Percentiles rank a stretch among this genome's conserved stretches.
Evolutionary conservation across 306 rosid genomes (phyloP).

Genomic region (Pyrus pyrifolia): DNA sequence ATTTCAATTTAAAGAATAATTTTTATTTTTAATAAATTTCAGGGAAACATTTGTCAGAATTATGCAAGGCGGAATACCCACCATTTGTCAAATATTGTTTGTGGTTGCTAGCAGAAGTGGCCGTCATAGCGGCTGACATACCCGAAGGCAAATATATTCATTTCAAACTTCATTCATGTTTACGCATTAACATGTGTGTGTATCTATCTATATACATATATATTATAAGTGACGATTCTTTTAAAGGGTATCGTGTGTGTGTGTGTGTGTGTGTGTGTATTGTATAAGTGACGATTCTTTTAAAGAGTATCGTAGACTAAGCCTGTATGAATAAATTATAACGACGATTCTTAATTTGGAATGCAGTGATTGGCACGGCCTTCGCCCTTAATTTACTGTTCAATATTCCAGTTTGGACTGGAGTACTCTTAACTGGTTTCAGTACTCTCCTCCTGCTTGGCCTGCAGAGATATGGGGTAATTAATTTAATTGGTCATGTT

Average conservation of each 20-base stretch:
- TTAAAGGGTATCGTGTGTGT: too few relatives aligned
- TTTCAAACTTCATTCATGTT: neutral
- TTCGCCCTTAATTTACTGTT: slow-evolving; percentile 75
- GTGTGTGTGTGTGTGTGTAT: too few relatives aligned
- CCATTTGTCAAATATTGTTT: slow-evolving; percentile 52
- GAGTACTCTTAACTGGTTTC: slow-evolving; percentile 66
- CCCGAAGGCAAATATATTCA: slow-evolving; percentile 56
- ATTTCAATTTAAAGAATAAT: neutral
- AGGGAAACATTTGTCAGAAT: slow-evolving; percentile 86
- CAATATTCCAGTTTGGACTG: slow-evolving; percentile 72
- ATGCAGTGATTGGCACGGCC: slow-evolving; percentile 86
- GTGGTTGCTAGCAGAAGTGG: slow-evolving; percentile 77
- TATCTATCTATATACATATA: neutral
- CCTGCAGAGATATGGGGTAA: slow-evolving; percentile 77
- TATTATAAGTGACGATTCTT: neutral
- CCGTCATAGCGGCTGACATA: slow-evolving; percentile 89
- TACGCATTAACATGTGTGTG: neutral
- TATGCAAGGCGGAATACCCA: slow-evolving; percentile 81
- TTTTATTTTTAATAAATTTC: neutral
- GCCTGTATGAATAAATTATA: neutral
- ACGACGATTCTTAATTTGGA: neutral
- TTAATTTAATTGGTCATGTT: neutral
- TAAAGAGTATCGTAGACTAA: too few relatives aligned
- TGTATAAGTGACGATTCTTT: too few relatives aligned
- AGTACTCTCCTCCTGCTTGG: slow-evolving; percentile 80